A percentile compares a stretch with the other conserved stretches of the same genome.
Conservation (phyloP, 352 stramenopile species). For the Pythium dissimile region DNA sequence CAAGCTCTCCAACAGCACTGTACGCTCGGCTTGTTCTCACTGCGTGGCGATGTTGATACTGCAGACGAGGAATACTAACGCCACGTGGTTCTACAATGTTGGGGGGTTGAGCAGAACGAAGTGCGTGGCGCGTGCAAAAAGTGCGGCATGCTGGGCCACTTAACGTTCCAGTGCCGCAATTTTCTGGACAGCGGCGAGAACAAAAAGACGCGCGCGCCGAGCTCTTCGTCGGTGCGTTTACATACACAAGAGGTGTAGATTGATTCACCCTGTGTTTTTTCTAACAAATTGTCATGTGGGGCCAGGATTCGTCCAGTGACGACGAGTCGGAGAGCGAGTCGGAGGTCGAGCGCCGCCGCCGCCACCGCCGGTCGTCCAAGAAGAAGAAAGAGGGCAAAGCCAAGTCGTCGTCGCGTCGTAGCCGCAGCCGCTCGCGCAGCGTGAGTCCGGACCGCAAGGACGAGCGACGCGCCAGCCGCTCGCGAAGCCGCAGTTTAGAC, state of each 20-base stretch:
- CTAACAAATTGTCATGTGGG: neutral
- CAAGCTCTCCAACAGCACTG: constrained; percentile 92
- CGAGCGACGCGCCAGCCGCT: neutral
- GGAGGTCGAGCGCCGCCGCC: constrained; percentile 1
- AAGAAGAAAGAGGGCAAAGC: constrained; percentile 14
- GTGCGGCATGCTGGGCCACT: constrained; percentile 89
- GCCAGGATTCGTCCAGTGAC: constrained; percentile 19
- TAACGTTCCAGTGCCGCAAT: constrained; percentile 91
- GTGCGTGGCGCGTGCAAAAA: constrained; percentile 84
- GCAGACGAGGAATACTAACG: too few relatives aligned
- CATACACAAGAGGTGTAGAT: too few relatives aligned
- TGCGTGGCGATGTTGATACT: neutral
- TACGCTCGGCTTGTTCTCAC: constrained; percentile 24
- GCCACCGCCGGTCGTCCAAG: constrained; percentile 7
- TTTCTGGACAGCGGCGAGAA: constrained; percentile 31
- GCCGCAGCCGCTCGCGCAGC: neutral
- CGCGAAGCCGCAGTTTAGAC: constrained; percentile 5
- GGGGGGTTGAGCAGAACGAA: constrained; percentile 38
- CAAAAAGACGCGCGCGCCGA: constrained; percentile 19
- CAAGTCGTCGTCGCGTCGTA: constrained; percentile 4
- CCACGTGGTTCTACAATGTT: too few relatives aligned
- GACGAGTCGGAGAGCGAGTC: constrained; percentile 14
- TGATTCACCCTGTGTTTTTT: too few relatives aligned
- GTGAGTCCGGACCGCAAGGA: neutral
- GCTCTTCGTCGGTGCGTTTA: constrained; percentile 18